A percentile compares a stretch with the other conserved stretches of the same genome.
These are phyloP conservation scores for Neopestalotiopsis rosae DNA, from an alignment of 2,329 filamentous ascomycete species.

Conservation along the genomic window DNA sequence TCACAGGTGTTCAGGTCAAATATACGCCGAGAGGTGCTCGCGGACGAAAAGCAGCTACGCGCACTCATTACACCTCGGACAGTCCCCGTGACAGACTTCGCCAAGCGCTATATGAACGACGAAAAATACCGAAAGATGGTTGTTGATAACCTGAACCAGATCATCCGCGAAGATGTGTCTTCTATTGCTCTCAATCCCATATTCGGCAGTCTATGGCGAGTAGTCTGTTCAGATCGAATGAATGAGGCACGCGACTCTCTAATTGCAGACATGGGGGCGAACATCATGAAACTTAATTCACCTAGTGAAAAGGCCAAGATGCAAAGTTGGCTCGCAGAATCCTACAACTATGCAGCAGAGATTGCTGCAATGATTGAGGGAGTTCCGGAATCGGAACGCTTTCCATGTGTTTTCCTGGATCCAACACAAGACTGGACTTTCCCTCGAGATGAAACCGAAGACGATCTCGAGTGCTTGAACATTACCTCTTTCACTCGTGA, in stretches of 20 bases:
- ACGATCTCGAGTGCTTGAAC: slow-evolving; percentile 27
- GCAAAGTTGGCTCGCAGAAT: slow-evolving; percentile 55
- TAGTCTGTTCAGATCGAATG: slow-evolving; percentile 51
- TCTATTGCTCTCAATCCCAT: slow-evolving; percentile 54
- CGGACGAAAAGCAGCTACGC: slow-evolving; percentile 12
- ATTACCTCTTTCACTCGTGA: slow-evolving; percentile 45
- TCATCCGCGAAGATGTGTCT: slow-evolving; percentile 49
- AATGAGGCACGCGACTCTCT: slow-evolving; percentile 47
- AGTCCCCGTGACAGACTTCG: slow-evolving; percentile 36
- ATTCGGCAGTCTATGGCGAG: slow-evolving; percentile 55
- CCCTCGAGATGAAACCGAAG: slow-evolving; percentile 18
- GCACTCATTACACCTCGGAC: slow-evolving; percentile 16
- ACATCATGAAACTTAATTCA: slow-evolving; percentile 42
- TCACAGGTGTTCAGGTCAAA: background rate
- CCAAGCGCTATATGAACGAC: slow-evolving; percentile 46
- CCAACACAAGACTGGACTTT: slow-evolving; percentile 47
- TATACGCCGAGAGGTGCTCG: background rate
- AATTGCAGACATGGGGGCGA: slow-evolving; percentile 45
- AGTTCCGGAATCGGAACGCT: slow-evolving; percentile 44
- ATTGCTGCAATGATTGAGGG: slow-evolving; percentile 43
- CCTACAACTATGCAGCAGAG: slow-evolving; percentile 53
- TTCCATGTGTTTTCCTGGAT: slow-evolving; percentile 55
- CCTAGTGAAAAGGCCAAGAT: slow-evolving; percentile 41
- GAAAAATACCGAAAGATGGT: slow-evolving; percentile 43
- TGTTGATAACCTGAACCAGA: slow-evolving; percentile 43